Conservation (phyloP, 768 basidiomycete genomes). For the Coprinopsis strossmayeri region DNA sequence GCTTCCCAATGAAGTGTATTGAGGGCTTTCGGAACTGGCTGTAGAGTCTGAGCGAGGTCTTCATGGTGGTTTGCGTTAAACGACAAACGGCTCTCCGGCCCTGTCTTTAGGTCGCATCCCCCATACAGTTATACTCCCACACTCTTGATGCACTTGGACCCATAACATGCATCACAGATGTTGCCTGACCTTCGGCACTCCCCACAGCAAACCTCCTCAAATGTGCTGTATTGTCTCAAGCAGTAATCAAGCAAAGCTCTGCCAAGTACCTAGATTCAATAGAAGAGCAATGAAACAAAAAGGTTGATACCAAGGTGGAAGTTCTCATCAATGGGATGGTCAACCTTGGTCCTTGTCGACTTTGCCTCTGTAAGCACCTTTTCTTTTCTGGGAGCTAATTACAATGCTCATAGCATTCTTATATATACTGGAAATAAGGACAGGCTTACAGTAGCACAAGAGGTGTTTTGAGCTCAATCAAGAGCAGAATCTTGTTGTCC, state of each 20-base stretch:
- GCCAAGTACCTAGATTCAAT: slow-evolving; percentile 74
- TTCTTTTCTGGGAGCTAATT: not conserved
- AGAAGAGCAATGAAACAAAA: slow-evolving; percentile 93
- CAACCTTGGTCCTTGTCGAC: slow-evolving; percentile 79
- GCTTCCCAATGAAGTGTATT: slow-evolving; percentile 59
- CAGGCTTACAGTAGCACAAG: slow-evolving; percentile 81
- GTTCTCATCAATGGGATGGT: slow-evolving; percentile 86
- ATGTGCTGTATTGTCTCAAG: slow-evolving; percentile 28
- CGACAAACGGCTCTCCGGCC: no score
- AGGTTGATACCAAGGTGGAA: slow-evolving; percentile 84
- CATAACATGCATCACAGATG: no score
- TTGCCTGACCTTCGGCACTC: slow-evolving; percentile 80
- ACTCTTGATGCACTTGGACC: no score
- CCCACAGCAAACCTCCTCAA: slow-evolving; percentile 67
- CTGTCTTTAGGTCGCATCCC: no score
- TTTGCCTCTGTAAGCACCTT: slow-evolving; percentile 75
- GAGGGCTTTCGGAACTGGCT: slow-evolving; percentile 48
- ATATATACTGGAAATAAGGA: slow-evolving; percentile 78
- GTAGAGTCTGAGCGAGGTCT: slow-evolving; percentile 14
- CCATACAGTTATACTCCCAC: no score
- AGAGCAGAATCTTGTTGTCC: slow-evolving; percentile 80
- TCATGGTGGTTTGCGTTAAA: slow-evolving; percentile 6
- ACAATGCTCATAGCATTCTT: not conserved
- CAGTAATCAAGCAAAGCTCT: slow-evolving; percentile 61
- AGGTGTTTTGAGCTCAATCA: slow-evolving; percentile 78